A percentile compares a stretch with the other conserved stretches of the same genome.
These are phyloP conservation scores for Sclerotinia minor DNA, from an alignment of 2,329 filamentous ascomycete species.

Conservation along the genomic window DNA sequence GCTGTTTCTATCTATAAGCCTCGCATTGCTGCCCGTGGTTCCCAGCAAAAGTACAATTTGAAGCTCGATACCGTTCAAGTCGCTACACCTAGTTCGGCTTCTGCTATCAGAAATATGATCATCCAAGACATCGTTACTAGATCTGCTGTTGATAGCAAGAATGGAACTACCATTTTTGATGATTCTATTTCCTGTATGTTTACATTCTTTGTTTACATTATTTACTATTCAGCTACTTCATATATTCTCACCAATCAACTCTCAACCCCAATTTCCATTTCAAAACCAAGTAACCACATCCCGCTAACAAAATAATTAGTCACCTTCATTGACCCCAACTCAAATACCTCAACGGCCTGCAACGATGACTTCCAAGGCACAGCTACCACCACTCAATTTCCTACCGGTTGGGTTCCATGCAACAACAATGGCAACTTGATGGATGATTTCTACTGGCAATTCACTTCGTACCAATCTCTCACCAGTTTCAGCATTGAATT, in stretches of 20 bases:
- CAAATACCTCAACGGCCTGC: conserved; percentile 37
- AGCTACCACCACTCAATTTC: conserved; percentile 26
- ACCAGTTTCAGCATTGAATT: conserved; percentile 32
- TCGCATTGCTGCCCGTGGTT: conserved; percentile 10
- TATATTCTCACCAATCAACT: conserved; percentile 28
- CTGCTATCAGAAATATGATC: background rate
- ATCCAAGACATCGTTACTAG: conserved; percentile 15
- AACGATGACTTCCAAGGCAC: conserved; percentile 32
- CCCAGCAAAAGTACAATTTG: conserved; percentile 5
- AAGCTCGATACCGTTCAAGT: conserved; percentile 24
- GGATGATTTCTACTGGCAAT: conserved; percentile 33
- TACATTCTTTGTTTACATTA: background rate
- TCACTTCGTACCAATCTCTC: conserved; percentile 28
- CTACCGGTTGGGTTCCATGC: conserved; percentile 29
- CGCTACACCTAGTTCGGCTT: conserved; percentile 16
- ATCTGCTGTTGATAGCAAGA: conserved; percentile 14
- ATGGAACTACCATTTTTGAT: conserved; percentile 19
- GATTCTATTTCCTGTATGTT: conserved; percentile 25
- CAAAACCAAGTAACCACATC: background rate
- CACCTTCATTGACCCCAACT: conserved; percentile 38
- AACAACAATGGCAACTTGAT: conserved; percentile 22
- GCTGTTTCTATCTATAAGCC: conserved; percentile 14
- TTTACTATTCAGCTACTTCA: conserved; percentile 17
- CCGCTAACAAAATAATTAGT: conserved; percentile 28
- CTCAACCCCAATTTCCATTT: conserved; percentile 28